These are phyloP conservation scores for Microglena sp. DNA, from an alignment of 139 green algal genomes.

Conservation along the genomic window DNA sequence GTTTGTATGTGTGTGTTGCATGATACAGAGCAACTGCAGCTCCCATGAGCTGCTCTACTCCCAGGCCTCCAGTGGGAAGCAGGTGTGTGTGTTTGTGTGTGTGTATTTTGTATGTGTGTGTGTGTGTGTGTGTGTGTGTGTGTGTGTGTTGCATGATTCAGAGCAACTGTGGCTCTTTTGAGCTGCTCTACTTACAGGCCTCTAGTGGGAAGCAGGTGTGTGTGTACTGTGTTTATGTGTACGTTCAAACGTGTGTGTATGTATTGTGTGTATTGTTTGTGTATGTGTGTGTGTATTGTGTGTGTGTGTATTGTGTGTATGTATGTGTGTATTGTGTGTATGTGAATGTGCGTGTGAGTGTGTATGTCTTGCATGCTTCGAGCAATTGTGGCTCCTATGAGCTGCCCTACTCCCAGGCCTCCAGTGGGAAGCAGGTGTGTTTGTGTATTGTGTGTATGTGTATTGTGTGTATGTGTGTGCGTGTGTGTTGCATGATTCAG, in stretches of 20 bases:
- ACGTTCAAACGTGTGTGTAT: conserved; percentile 31
- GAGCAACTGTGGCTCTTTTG: conserved; percentile 43
- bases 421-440: conserved; percentile 41
- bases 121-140: no score
- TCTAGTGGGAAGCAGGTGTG: conserved; percentile 38
- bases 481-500: not conserved
- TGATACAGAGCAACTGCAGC: no score
- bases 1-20: not conserved
- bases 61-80: not conserved
- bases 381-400: conserved; percentile 47
- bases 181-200: conserved; percentile 54
- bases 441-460: no score
- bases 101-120: no score
- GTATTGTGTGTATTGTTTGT: no score
- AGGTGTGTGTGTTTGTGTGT: not conserved
- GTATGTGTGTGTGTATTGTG: no score
- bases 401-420: conserved; percentile 50
- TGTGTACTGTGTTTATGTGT: conserved; percentile 9
- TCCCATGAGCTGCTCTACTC: conserved; percentile 13
- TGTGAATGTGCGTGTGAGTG: no score
- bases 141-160: conserved; percentile 36
- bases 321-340: no score
- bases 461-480: not conserved
- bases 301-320: no score
- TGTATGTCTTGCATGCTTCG: no score